These are phyloP conservation scores for Albugo candida DNA, from an alignment of 352 stramenopile species.

Conservation along the genomic window DNA sequence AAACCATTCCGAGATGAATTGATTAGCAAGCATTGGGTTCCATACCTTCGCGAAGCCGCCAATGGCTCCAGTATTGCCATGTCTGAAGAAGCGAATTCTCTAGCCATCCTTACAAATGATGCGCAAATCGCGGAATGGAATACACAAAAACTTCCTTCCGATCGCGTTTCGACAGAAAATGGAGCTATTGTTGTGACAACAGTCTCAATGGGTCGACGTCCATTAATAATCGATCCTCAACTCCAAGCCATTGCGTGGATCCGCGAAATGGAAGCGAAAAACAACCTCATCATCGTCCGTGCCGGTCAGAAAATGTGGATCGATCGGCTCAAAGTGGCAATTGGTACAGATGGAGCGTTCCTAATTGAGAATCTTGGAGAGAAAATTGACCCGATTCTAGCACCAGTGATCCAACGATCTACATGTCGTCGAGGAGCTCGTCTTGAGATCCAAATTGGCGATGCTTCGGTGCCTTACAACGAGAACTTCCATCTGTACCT, in stretches of 20 bases:
- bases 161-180: slow-evolving; percentile 89
- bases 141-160: slow-evolving; percentile 80
- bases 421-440: slow-evolving; percentile 84
- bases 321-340: slow-evolving; percentile 83
- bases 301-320: slow-evolving; percentile 90
- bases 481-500: slow-evolving; percentile 87
- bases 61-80: slow-evolving; percentile 79
- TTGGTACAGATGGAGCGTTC: slow-evolving; percentile 84
- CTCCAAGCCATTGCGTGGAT: slow-evolving; percentile 89
- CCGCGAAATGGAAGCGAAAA: slow-evolving; percentile 78
- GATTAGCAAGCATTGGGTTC: slow-evolving; percentile 86
- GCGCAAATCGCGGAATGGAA: slow-evolving; percentile 89
- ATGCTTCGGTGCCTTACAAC: slow-evolving; percentile 88
- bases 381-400: slow-evolving; percentile 87
- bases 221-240: slow-evolving; percentile 88
- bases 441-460: slow-evolving; percentile 88
- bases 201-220: slow-evolving; percentile 74
- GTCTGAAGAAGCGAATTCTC: slow-evolving; percentile 75
- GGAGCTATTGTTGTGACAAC: slow-evolving; percentile 84
- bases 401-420: slow-evolving; percentile 86
- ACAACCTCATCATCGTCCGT: slow-evolving; percentile 86
- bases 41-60: slow-evolving; percentile 74
- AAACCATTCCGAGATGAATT: slow-evolving; percentile 88
- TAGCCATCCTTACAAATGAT: slow-evolving; percentile 83
- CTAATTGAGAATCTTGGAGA: slow-evolving; percentile 90